Evolutionary conservation across 345 rosid species (phyloP).

Genomic region (Pistacia integerrima): DNA sequence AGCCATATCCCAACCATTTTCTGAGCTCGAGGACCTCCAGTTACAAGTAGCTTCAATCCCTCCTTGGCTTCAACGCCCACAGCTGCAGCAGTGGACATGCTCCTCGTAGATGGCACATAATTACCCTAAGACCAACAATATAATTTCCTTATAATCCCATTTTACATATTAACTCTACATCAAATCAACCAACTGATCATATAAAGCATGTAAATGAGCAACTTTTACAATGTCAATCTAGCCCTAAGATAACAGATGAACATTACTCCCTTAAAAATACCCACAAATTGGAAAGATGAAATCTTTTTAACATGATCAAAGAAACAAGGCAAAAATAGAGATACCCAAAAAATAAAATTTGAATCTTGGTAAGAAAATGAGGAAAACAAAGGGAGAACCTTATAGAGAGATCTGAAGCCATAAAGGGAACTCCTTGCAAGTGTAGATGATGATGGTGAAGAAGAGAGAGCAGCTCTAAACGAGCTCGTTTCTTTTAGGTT

Average conservation of each 20-base stretch:
- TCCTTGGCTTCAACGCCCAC: slow-evolving; percentile 49
- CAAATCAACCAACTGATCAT: not conserved
- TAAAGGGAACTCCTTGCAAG: slow-evolving; percentile 39
- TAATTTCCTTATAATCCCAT: slow-evolving; percentile 10
- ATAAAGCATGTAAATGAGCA: not conserved
- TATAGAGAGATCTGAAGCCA: slow-evolving; percentile 49
- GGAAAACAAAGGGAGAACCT: slow-evolving; percentile 28
- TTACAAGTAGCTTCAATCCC: slow-evolving; percentile 73
- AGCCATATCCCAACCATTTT: slow-evolving; percentile 94
- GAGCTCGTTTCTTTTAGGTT: slow-evolving; percentile 35
- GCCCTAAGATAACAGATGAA: not conserved
- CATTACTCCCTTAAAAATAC: not conserved
- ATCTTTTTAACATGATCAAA: not conserved
- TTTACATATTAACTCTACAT: not conserved
- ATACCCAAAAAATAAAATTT: not conserved
- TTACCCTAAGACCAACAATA: slow-evolving; percentile 46
- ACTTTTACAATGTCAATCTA: not conserved
- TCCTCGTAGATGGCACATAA: slow-evolving; percentile 42
- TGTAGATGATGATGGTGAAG: slow-evolving; percentile 33
- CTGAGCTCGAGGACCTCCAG: slow-evolving; percentile 80
- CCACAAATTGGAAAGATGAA: not conserved
- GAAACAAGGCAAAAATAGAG: not conserved
- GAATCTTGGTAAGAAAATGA: slow-evolving; percentile 9
- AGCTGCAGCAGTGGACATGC: slow-evolving; percentile 55
- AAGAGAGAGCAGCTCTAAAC: slow-evolving; percentile 32